Evolutionary conservation across 495 filamentous ascomycete genomes (phyloP).

Genomic region (Oleoguttula mirabilis): DNA sequence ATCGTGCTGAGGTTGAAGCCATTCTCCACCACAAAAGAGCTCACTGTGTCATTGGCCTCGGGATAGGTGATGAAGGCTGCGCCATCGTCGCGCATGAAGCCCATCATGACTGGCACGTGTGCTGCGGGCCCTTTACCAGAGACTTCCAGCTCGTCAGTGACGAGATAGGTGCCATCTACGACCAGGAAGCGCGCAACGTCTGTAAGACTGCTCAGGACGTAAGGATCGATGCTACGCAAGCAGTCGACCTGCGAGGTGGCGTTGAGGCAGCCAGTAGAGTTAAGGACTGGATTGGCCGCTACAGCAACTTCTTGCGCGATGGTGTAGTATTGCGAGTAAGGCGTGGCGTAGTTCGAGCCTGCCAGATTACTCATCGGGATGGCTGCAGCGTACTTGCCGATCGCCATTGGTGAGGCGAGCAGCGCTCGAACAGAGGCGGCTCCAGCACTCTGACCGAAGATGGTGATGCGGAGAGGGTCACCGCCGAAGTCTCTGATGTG

Average conservation of each 20-base stretch:
- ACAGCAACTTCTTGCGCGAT: constrained; percentile 33
- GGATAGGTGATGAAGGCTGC: constrained; percentile 37
- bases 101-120: constrained; percentile 35
- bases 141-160: constrained; percentile 21
- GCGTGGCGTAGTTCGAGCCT: constrained; percentile 29
- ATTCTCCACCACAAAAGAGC: constrained; percentile 11
- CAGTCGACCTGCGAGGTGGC: constrained; percentile 34
- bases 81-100: constrained; percentile 40
- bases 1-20: constrained; percentile 31
- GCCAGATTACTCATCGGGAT: constrained; percentile 40
- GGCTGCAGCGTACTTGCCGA: constrained; percentile 38
- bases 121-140: constrained; percentile 22
- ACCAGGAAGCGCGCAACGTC: constrained; percentile 32
- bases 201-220: constrained; percentile 22
- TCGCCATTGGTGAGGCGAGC: constrained; percentile 39
- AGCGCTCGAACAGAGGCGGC: constrained; percentile 42
- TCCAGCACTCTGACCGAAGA: constrained; percentile 44
- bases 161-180: constrained; percentile 38
- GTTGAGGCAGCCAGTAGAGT: constrained; percentile 32
- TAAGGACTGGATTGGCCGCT: constrained; percentile 30
- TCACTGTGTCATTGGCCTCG: constrained; percentile 28
- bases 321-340: constrained; percentile 38
- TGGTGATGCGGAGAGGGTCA: constrained; percentile 25
- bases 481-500: constrained; percentile 26
- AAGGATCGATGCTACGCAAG: constrained; percentile 33